phyloP scores from a whole-genome alignment of 495 filamentous ascomycete species.

The Talaromyces liani region DNA sequence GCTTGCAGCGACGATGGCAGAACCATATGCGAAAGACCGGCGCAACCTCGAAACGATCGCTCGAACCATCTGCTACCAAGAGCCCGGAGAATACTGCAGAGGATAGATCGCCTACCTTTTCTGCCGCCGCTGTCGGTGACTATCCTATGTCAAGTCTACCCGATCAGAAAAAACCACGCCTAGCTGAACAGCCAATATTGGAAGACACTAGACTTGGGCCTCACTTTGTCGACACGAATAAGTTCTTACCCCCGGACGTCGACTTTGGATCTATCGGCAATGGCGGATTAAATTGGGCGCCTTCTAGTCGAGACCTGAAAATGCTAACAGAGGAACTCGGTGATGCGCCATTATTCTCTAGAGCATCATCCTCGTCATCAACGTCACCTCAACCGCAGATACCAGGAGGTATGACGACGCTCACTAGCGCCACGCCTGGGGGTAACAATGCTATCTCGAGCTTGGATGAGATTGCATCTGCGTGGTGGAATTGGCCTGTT shows the following conservation, averaged over 20 bases:
- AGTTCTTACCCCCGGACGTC: neutral
- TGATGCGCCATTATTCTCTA: constrained; percentile 10
- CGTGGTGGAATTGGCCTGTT: constrained; percentile 32
- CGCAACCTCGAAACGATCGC: constrained; percentile 26
- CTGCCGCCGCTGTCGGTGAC: neutral
- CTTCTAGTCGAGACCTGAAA: constrained; percentile 21
- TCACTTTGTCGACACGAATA: constrained; percentile 5
- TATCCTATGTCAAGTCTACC: neutral
- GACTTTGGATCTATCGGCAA: constrained; percentile 3
- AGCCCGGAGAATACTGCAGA: neutral
- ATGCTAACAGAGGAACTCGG: constrained; percentile 23
- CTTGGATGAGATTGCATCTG: constrained; percentile 26
- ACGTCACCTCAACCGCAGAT: neutral
- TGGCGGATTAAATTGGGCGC: constrained; percentile 10
- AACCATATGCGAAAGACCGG: constrained; percentile 37
- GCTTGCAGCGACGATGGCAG: constrained; percentile 40
- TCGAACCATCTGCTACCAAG: constrained; percentile 14
- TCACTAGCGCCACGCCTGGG: neutral
- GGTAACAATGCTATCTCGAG: constrained; percentile 23
- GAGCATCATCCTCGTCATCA: neutral
- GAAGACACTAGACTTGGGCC: neutral
- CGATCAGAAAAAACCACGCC: constrained; percentile 5
- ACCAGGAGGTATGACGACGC: constrained; percentile 14
- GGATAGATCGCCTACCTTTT: neutral
- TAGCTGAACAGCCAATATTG: constrained; percentile 7